A percentile compares a stretch with the other conserved stretches of the same genome.
Conservation (phyloP, 2,329 filamentous ascomycete genomes). For the Raffaelea arxii region DNA sequence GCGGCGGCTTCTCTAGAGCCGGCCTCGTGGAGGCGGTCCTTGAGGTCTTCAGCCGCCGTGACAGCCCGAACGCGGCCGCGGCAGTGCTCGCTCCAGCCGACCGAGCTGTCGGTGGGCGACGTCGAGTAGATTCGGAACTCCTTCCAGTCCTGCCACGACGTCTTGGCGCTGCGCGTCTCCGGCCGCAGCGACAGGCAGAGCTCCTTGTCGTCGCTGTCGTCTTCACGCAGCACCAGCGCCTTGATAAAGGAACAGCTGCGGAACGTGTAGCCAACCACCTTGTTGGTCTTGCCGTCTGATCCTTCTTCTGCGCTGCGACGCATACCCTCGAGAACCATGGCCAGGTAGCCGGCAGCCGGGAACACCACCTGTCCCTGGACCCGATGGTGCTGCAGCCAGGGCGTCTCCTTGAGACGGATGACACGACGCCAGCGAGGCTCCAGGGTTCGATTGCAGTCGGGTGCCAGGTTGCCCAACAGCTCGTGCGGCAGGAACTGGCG, state of each 20-base stretch:
- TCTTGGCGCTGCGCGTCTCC: background rate
- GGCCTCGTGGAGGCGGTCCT: no score
- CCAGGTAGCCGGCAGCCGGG: conserved; percentile 42
- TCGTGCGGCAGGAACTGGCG: conserved; percentile 19
- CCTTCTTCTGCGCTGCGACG: conserved; percentile 23
- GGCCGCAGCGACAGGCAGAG: background rate
- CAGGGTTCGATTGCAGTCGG: conserved; percentile 29
- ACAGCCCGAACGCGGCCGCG: no score
- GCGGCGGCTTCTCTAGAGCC: no score
- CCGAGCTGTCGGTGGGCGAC: no score
- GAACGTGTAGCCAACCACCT: conserved; percentile 11
- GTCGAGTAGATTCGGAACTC: no score
- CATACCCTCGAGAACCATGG: conserved; percentile 40
- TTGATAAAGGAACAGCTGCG: no score
- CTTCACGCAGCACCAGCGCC: background rate
- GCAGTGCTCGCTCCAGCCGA: no score
- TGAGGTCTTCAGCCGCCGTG: no score
- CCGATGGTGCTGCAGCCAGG: conserved; percentile 49
- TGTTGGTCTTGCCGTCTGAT: no score
- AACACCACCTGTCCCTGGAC: conserved; percentile 48
- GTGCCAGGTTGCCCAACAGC: conserved; percentile 34
- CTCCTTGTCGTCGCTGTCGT: background rate
- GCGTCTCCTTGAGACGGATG: conserved; percentile 35
- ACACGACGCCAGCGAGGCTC: conserved; percentile 41
- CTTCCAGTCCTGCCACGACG: no score